Base-by-base conservation (phyloP, 257 asterid species). In the Petrea volubilis region DNA sequence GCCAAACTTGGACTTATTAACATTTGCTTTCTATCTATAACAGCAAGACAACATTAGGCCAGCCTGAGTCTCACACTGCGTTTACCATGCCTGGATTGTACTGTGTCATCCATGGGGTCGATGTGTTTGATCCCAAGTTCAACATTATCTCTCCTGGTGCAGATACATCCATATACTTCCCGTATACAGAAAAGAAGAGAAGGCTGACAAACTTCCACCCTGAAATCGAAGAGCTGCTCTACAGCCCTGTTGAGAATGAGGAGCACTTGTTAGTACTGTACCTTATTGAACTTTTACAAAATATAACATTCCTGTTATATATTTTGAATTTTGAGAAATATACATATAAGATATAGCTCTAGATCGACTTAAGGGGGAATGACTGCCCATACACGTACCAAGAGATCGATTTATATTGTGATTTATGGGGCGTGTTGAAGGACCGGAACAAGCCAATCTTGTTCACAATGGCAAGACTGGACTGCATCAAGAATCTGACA, bases 141-240 rank as follows among this genome's bases (percentile, higher is more conserved):
- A 95, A 95, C 88, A 95, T 95, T 18, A 98, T 92, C 21, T 92
- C 97, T 1, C 99, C 99, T 0, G 98, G 98, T 36, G 98, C 99
- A 1, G 99, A 95, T 65, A 82, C 51, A 70, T 80, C 75, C 73
- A 75, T 95, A 61, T 95, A 95, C 77, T 95, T 80, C 79, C 83
- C 98, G 0, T 87, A 85, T 50, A 76, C 87, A 0, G 97, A 95
- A 64, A 84, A 73, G 74, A 96, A 95, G 4, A 92, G 65, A 79
- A 82, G 99, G 56, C 85, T 88, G 59, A 90, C 96, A 0, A 46
- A 85, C 9, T 62, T 87, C 71, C 96, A 92, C 76, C 88, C 96
- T 4, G 97, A 88, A 73, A 84, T 95, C 0, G 94, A 95, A 58
- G 96, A 95, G 34, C 84, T 95, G 43, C 96, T 95, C 10, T 95